Base-by-base conservation (phyloP, 768 basidiomycete species). In the Cystobasidium ongulense region DNA sequence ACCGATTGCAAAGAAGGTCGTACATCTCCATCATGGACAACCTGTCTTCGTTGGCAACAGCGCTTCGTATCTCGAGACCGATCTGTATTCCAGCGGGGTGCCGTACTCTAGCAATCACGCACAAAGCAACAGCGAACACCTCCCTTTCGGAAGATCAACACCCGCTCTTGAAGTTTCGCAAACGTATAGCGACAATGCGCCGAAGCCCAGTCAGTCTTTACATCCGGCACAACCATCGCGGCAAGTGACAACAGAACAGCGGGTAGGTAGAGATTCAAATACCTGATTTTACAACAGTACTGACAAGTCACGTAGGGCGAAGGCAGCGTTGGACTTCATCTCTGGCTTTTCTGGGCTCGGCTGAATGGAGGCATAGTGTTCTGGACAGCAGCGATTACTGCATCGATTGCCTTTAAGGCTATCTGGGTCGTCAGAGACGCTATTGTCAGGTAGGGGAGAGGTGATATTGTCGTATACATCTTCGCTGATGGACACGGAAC, bases 1-100 rank as follows among this genome's bases (percentile, higher is more conserved):
- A 1, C 86, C 90, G 0, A 88, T 86, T 31, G 91, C 93, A 0
- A 23, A 27, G 0, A 73, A 39, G 0, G 68, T 75, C 23, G 33
- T 79, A 10, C 41, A 63, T 29, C 27, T 79, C 1, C 35, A 63
- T 10, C 57, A 46, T 13, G 64, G 64, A 17, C 8, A 23, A 7
- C 21, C 62, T 15, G 43, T 46, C 64, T 66, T 66, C 23, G 8
- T 25, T 46, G 43, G 38, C 5, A 7, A 8, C 31, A 23, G 33
- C 8, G 11, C n/a, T 11, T 8, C 38, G 18, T 33, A 41, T 33
- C 31, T 25, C 8, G 15, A 7, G 15, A 25, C 54, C 54, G 31
- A 33, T 7, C 54, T 33, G n/a, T 57, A 25, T 25, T 7, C 15
- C 54, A 33, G 15, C 31, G 31, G 11, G 25, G 11, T 27, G 11